Conservation (phyloP, 1,139 yeast genomes). For the Eremothecium cymbalariae region DNA sequence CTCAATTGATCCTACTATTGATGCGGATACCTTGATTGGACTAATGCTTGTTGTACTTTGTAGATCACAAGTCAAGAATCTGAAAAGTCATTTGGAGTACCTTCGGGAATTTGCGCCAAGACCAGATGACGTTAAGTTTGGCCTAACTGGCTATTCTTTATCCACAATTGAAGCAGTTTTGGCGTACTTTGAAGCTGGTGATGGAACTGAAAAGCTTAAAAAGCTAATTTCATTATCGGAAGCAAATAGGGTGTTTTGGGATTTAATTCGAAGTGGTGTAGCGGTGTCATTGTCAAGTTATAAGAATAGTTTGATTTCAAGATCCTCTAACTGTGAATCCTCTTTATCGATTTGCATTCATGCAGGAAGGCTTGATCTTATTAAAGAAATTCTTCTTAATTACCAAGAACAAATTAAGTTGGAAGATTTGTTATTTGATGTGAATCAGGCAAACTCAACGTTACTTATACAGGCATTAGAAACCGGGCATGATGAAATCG, state of each 20-base stretch:
- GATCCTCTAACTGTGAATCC: conserved; percentile 62
- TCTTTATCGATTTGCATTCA: conserved; percentile 48
- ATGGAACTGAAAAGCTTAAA: conserved; percentile 9
- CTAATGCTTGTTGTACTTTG: conserved; percentile 64
- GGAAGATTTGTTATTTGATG: conserved; percentile 62
- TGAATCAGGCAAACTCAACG: conserved; percentile 45
- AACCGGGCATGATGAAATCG: conserved; percentile 43
- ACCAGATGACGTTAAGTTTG: conserved; percentile 38
- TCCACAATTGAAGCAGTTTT: conserved; percentile 82
- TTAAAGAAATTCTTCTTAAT: conserved; percentile 39
- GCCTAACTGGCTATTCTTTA: conserved; percentile 52
- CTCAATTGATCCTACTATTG: conserved; percentile 37
- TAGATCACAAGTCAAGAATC: conserved; percentile 49
- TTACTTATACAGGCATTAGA: conserved; percentile 55
- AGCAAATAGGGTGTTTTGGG: conserved; percentile 7
- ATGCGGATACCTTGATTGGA: conserved; percentile 77
- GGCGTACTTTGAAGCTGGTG: conserved; percentile 37
- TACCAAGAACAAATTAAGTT: conserved; percentile 46
- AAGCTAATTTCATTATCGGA: conserved; percentile 6
- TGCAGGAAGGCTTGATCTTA: conserved; percentile 37
- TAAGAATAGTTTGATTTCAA: conserved; percentile 32
- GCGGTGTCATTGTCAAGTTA: conserved; percentile 17
- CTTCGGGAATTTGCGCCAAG: conserved; percentile 53
- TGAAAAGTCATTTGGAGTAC: conserved; percentile 60
- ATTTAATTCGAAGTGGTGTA: conserved; percentile 7